Evolutionary conservation across 768 basidiomycete genomes (phyloP).

Genomic region (Psilocybe subaeruginosa): DNA sequence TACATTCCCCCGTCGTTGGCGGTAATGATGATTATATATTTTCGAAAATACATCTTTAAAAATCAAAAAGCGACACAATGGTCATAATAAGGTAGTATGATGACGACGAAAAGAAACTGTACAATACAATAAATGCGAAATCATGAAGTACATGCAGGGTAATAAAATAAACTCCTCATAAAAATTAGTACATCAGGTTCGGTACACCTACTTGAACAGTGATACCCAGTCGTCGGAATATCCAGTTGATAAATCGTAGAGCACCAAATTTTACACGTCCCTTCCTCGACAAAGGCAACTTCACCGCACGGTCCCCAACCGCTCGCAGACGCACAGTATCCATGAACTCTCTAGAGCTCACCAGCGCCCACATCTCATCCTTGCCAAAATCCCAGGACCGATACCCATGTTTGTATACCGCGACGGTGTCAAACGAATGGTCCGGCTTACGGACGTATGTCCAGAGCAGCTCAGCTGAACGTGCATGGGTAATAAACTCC

Average conservation of each 20-base stretch:
- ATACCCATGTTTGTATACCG: slow-evolving; percentile 20
- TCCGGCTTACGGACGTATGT: slow-evolving; percentile 14
- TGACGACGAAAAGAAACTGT: neutral
- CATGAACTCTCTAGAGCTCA: neutral
- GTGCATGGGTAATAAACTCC: neutral
- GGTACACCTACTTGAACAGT: neutral
- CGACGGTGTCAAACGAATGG: slow-evolving; percentile 17
- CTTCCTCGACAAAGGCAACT: neutral
- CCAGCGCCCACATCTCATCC: neutral
- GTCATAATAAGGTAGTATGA: too few relatives aligned
- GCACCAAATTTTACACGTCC: neutral
- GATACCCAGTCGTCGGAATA: neutral
- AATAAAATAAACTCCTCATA: neutral
- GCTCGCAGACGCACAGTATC: neutral
- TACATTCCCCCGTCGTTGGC: too few relatives aligned
- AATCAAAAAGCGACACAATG: too few relatives aligned
- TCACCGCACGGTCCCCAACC: neutral
- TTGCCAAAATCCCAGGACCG: slow-evolving; percentile 17
- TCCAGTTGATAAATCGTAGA: neutral
- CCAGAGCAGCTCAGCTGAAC: slow-evolving; percentile 8
- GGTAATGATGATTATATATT: too few relatives aligned
- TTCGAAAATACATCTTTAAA: too few relatives aligned
- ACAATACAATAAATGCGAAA: neutral
- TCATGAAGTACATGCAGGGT: neutral
- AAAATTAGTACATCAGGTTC: neutral